Conservation (phyloP, 768 basidiomycete genomes). For the Macrocybe gigantea region DNA sequence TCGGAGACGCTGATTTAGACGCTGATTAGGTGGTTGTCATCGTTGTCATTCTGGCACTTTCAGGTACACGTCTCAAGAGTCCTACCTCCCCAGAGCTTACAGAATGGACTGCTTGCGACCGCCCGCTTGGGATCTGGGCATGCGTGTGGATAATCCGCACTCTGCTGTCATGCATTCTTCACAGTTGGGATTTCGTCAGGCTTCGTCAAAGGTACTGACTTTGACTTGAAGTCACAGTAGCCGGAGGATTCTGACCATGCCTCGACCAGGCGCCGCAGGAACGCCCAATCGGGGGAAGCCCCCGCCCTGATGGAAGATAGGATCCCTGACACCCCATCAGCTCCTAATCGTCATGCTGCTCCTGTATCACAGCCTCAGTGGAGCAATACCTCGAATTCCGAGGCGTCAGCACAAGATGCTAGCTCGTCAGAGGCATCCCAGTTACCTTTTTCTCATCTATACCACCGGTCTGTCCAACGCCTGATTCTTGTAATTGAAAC, state of each 20-base stretch:
- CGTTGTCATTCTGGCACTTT: slow-evolving; percentile 42
- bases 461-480: slow-evolving; percentile 31
- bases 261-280: too few species aligned
- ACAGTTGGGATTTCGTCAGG: slow-evolving; percentile 52
- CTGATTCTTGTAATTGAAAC: slow-evolving; percentile 9
- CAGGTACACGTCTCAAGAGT: slow-evolving; percentile 39
- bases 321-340: too few species aligned
- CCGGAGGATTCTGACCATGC: background rate
- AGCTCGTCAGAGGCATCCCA: background rate
- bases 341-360: too few species aligned
- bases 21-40: slow-evolving; percentile 42
- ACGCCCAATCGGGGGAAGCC: too few species aligned
- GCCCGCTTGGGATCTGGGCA: slow-evolving; percentile 65
- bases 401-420: too few species aligned
- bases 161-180: slow-evolving; percentile 38
- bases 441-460: slow-evolving; percentile 19
- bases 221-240: background rate
- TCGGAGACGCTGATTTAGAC: too few species aligned
- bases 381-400: too few species aligned
- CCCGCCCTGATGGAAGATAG: too few species aligned
- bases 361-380: too few species aligned
- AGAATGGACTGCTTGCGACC: slow-evolving; percentile 60
- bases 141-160: slow-evolving; percentile 57
- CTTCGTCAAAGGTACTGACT: slow-evolving; percentile 22
- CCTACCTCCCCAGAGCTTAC: slow-evolving; percentile 30